Conservation (phyloP, 1,284 basidiomycete species). For the Apiotrichum mycotoxinovorans region DNA sequence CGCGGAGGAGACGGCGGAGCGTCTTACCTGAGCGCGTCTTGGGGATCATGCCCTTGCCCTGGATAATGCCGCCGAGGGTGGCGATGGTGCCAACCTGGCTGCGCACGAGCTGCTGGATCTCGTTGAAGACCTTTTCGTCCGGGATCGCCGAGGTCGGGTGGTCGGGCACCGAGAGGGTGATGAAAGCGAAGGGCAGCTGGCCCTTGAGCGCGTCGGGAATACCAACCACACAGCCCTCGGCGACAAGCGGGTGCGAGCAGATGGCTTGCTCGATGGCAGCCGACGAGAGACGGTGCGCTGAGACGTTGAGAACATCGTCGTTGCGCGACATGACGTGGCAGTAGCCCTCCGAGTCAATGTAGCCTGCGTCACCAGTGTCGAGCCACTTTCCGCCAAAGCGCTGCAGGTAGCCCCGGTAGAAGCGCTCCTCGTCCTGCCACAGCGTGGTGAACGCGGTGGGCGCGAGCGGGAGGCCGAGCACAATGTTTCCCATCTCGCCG, state of each 20-base stretch:
- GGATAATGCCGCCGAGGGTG: constrained; percentile 82
- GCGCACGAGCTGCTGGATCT: constrained; percentile 84
- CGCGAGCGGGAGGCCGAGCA: constrained; percentile 81
- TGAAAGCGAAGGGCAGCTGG: constrained; percentile 61
- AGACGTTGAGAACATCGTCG: constrained; percentile 65
- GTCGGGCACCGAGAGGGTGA: constrained; percentile 40
- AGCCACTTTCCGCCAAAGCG: constrained; percentile 46
- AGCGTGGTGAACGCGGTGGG: constrained; percentile 63
- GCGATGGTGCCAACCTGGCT: constrained; percentile 91
- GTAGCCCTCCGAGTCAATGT: constrained; percentile 87
- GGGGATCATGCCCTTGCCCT: constrained; percentile 69
- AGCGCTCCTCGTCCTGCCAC: constrained; percentile 76
- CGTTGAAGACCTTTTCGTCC: constrained; percentile 59
- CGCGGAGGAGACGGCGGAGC: constrained; percentile 74
- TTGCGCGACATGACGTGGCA: constrained; percentile 95
- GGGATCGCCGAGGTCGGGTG: constrained; percentile 56
- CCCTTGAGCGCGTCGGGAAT: constrained; percentile 74
- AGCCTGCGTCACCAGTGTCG: constrained; percentile 92
- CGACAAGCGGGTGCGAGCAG: constrained; percentile 83
- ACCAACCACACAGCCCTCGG: constrained; percentile 78
- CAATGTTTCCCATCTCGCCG: constrained; percentile 24
- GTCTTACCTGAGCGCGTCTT: constrained; percentile 93
- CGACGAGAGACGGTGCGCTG: constrained; percentile 88
- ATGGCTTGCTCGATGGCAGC: constrained; percentile 93
- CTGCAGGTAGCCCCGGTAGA: constrained; percentile 86